A percentile compares a stretch with the other conserved stretches of the same genome.
Conservation (phyloP, 306 rosid species). For the Quercus agrifolia region DNA sequence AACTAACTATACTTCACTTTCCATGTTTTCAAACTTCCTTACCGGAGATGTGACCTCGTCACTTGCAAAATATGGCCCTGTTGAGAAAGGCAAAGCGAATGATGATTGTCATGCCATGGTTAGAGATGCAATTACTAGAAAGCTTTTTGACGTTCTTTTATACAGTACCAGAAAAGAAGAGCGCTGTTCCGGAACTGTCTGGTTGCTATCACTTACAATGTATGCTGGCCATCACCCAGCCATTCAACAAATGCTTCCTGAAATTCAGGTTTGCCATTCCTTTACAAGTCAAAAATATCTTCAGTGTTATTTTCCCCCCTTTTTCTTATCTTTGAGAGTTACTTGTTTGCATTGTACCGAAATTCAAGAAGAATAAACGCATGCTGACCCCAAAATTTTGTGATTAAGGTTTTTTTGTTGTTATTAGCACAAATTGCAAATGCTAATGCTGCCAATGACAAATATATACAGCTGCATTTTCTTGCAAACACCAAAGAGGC, state of each 20-base stretch:
- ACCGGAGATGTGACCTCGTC: constrained; percentile 71
- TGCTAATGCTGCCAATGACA: neutral
- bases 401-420: no score
- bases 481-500: neutral
- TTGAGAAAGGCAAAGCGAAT: constrained; percentile 31
- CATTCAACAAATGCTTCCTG: constrained; percentile 84
- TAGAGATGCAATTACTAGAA: constrained; percentile 74
- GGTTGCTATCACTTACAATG: constrained; percentile 88
- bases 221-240: constrained; percentile 80
- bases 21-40: constrained; percentile 89
- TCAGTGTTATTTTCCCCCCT: neutral
- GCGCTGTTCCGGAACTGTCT: constrained; percentile 95
- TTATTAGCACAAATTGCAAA: neutral
- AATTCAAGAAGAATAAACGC: neutral
- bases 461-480: neutral
- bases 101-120: constrained; percentile 54
- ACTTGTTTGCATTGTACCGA: neutral
- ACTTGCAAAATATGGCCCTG: constrained; percentile 32
- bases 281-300: neutral
- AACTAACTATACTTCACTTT: constrained; percentile 81
- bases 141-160: constrained; percentile 81
- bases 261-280: constrained; percentile 75
- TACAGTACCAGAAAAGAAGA: constrained; percentile 96
- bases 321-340: neutral
- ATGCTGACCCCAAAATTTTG: no score